Evolutionary conservation across 768 basidiomycete species (phyloP).

Genomic region (Rhodosporidiobolus odoratus): DNA sequence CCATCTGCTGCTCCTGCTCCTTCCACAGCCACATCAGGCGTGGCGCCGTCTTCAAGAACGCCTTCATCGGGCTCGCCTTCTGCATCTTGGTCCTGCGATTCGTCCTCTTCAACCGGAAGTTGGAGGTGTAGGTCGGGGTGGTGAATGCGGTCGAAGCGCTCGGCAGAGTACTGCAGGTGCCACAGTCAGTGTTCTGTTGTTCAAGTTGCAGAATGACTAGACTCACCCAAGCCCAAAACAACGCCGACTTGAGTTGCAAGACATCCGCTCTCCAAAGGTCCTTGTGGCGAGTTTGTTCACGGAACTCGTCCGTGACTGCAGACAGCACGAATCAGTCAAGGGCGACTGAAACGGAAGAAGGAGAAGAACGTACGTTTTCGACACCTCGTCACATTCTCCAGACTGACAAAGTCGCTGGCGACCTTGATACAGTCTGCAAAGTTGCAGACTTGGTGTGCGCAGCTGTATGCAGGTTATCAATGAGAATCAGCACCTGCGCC

Average conservation of each 20-base stretch:
- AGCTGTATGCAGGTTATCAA: conserved; percentile 23
- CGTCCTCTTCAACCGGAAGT: too few relatives aligned
- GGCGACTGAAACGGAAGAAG: neutral
- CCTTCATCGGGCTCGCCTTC: too few relatives aligned
- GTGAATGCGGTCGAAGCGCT: conserved; percentile 7
- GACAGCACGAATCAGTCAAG: neutral
- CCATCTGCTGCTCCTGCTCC: too few relatives aligned
- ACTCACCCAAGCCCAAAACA: conserved; percentile 89
- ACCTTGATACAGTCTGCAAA: conserved; percentile 93
- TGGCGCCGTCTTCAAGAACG: too few relatives aligned
- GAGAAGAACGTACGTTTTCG: conserved; percentile 51
- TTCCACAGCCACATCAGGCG: too few relatives aligned
- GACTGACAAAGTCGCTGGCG: conserved; percentile 88
- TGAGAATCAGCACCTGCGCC: conserved; percentile 49
- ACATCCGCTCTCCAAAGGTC: conserved; percentile 93
- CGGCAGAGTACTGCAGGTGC: conserved; percentile 6
- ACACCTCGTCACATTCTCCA: conserved; percentile 83
- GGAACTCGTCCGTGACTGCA: conserved; percentile 72
- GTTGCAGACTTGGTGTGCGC: conserved; percentile 68
- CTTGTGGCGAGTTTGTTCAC: conserved; percentile 71
- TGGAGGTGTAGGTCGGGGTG: too few relatives aligned
- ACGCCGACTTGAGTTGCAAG: conserved; percentile 80
- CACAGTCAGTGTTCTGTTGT: too few relatives aligned
- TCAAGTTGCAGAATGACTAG: too few relatives aligned
- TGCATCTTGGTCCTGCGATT: too few relatives aligned